phyloP scores from a whole-genome alignment of 176 grass and related monocot species.

The Chloris gayana region DNA sequence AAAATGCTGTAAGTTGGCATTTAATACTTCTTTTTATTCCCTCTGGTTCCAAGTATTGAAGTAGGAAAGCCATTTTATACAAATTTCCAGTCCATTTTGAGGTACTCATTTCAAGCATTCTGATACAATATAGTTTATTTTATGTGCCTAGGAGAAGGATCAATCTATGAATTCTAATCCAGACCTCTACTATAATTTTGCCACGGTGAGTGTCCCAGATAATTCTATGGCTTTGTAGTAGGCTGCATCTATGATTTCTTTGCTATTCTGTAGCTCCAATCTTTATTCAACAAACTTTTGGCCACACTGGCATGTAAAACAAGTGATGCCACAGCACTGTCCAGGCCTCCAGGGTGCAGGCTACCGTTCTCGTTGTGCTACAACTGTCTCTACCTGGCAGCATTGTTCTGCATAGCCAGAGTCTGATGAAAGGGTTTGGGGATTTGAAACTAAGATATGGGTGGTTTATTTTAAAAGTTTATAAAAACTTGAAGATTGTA shows the following conservation, averaged over 20 bases:
- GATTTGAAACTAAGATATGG: neutral
- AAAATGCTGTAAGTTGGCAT: slow-evolving; percentile 94
- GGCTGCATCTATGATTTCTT: neutral
- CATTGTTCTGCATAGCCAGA: neutral
- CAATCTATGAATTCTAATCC: slow-evolving; percentile 75
- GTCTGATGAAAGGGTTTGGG: too few relatives aligned
- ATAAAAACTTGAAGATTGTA: neutral
- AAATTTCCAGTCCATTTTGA: slow-evolving; percentile 32
- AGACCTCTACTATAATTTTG: slow-evolving; percentile 90
- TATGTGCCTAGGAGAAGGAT: slow-evolving; percentile 81
- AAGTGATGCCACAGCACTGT: neutral
- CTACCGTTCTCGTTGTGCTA: neutral
- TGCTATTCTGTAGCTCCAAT: neutral
- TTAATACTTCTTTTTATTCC: slow-evolving; percentile 8
- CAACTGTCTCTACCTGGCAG: neutral
- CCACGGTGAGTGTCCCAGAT: slow-evolving; percentile 64
- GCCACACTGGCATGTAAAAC: neutral
- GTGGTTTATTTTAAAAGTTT: neutral
- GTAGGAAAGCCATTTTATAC: neutral
- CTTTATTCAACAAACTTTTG: neutral
- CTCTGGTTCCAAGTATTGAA: slow-evolving; percentile 14
- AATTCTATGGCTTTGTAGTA: slow-evolving; percentile 23
- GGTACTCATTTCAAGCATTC: neutral
- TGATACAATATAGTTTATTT: slow-evolving; percentile 35
- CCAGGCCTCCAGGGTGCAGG: neutral